Conservation (phyloP, 108 stramenopile species). For the Bacterosira constricta region DNA sequence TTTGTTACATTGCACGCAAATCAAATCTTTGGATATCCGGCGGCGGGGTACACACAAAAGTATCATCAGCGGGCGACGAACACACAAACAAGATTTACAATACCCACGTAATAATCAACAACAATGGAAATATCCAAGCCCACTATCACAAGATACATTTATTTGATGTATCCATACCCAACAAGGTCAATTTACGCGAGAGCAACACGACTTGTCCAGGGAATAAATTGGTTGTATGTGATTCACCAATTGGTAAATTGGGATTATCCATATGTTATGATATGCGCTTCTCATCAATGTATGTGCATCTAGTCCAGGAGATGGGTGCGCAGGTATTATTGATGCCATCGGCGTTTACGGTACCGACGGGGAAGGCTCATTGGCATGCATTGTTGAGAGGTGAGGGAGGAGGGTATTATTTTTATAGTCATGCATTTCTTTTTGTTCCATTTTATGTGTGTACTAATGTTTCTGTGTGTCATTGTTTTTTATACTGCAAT, state of each 20-base stretch:
- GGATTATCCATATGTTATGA: slow-evolving; percentile 97
- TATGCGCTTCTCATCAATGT: slow-evolving; percentile 94
- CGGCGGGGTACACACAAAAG: slow-evolving; percentile 75
- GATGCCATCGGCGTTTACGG: slow-evolving; percentile 94
- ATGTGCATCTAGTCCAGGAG: slow-evolving; percentile 55
- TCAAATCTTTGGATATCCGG: slow-evolving; percentile 81
- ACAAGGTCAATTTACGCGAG: slow-evolving; percentile 73
- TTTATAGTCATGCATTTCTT: not conserved
- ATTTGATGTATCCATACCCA: slow-evolving; percentile 92
- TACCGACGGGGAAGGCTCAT: slow-evolving; percentile 95
- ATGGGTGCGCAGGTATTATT: slow-evolving; percentile 83
- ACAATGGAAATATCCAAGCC: slow-evolving; percentile 55
- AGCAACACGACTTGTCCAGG: slow-evolving; percentile 87
- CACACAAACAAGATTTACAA: slow-evolving; percentile 78
- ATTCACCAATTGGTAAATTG: slow-evolving; percentile 85
- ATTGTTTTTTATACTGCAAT: not conserved
- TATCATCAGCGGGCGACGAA: slow-evolving; percentile 5
- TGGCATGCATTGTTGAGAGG: slow-evolving; percentile 91
- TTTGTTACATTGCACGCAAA: slow-evolving; percentile 65
- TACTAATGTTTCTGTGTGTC: not conserved
- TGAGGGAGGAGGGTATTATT: too few relatives aligned
- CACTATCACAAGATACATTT: slow-evolving; percentile 95
- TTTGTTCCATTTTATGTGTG: too few relatives aligned
- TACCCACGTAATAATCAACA: slow-evolving; percentile 92
- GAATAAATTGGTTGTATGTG: slow-evolving; percentile 69